These are phyloP conservation scores for Cercospora sp. DNA, from an alignment of 2,329 filamentous ascomycete species.

Conservation along the genomic window DNA sequence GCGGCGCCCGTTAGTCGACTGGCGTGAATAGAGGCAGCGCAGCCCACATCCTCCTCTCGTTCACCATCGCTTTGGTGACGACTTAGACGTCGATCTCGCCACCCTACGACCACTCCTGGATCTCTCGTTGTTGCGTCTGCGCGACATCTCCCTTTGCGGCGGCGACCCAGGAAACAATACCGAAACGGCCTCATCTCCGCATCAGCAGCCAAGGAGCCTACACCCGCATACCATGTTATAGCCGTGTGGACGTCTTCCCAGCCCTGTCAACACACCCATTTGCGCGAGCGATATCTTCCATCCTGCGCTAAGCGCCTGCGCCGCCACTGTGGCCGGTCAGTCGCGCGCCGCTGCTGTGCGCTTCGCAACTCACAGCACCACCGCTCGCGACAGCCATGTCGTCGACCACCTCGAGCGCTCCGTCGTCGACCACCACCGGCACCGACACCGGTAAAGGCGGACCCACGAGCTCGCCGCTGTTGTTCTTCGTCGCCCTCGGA, in stretches of 20 bases:
- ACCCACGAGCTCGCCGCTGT: conserved; percentile 69
- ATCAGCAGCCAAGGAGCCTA: background rate
- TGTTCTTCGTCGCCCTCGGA: conserved; percentile 93
- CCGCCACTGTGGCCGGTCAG: no score
- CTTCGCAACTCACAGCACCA: background rate
- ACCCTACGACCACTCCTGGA: background rate
- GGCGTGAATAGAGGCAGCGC: background rate
- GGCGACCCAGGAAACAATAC: background rate
- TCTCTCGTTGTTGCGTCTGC: background rate
- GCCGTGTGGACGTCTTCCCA: background rate
- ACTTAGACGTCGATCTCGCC: background rate
- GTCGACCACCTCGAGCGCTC: conserved; percentile 17
- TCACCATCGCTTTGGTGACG: background rate
- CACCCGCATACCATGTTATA: background rate
- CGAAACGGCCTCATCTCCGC: conserved; percentile 1
- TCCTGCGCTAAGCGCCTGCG: background rate
- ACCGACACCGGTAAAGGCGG: conserved; percentile 36
- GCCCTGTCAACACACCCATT: background rate
- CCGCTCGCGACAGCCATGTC: conserved; percentile 14
- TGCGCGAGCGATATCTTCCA: background rate
- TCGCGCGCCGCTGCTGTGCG: background rate
- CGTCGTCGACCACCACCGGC: conserved; percentile 12
- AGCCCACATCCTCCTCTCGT: background rate
- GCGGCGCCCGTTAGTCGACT: background rate
- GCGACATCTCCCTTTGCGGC: background rate